Conservation (phyloP, 805 yeast species). For the Candida methanosorbosa region DNA sequence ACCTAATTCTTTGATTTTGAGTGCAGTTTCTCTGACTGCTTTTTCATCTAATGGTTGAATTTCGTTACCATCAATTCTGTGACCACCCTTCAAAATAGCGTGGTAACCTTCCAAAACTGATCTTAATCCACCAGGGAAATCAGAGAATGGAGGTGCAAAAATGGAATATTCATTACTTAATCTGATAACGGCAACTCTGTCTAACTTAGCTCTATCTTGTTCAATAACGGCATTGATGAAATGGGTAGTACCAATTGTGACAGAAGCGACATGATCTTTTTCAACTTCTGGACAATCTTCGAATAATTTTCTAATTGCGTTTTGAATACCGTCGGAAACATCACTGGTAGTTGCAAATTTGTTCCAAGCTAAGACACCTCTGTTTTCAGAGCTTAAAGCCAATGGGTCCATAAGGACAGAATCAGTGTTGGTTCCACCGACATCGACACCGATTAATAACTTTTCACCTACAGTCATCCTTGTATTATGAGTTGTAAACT, state of each 20-base stretch:
- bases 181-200: conserved; percentile 30
- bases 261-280: conserved; percentile 23
- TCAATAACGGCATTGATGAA: conserved; percentile 37
- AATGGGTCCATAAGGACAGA: conserved; percentile 30
- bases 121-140: conserved; percentile 29
- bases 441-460: conserved; percentile 32
- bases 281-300: conserved; percentile 7
- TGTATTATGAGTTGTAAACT: too few species aligned
- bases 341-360: conserved; percentile 32
- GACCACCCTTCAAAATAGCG: conserved; percentile 27
- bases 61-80: conserved; percentile 27
- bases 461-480: background rate
- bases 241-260: conserved; percentile 38
- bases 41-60: conserved; percentile 22
- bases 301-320: conserved; percentile 25
- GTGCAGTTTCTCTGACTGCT: conserved; percentile 14
- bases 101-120: conserved; percentile 22
- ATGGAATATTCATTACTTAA: conserved; percentile 29
- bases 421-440: conserved; percentile 40
- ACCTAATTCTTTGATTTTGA: conserved; percentile 21
- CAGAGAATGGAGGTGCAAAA: conserved; percentile 29
- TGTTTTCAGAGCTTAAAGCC: conserved; percentile 5
- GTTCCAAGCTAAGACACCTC: conserved; percentile 27
- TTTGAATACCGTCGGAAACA: conserved; percentile 28
- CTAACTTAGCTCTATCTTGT: conserved; percentile 27